These are phyloP conservation scores for Arthrinium puccinioides DNA, from an alignment of 2,329 filamentous ascomycete species.

Conservation along the genomic window DNA sequence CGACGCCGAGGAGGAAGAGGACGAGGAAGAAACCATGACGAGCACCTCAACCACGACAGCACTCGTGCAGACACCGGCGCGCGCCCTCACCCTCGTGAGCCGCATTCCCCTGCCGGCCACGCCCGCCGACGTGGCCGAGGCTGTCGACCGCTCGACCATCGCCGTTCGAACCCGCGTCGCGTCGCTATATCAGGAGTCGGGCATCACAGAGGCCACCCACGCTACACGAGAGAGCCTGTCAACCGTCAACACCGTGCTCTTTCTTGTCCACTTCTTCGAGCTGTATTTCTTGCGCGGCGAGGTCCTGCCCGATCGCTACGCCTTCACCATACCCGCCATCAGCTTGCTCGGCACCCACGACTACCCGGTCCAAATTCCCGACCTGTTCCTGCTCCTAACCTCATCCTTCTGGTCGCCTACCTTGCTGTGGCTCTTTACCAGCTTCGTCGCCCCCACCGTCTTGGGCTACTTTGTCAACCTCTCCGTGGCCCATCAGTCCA, in stretches of 20 bases:
- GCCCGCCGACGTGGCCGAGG: constrained; percentile 68
- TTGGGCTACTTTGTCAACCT: constrained; percentile 90
- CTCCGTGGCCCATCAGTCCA: constrained; percentile 39
- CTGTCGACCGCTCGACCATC: constrained; percentile 64
- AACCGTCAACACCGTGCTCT: constrained; percentile 65
- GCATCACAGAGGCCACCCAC: constrained; percentile 59
- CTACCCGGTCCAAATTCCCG: constrained; percentile 62
- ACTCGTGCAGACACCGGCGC: constrained; percentile 41
- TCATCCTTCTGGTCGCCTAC: constrained; percentile 78
- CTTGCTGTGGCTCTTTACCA: constrained; percentile 69
- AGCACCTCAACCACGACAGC: constrained; percentile 33
- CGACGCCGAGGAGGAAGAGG: too few species aligned
- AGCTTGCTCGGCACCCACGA: constrained; percentile 46
- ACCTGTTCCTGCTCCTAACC: constrained; percentile 73
- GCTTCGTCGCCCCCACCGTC: constrained; percentile 60
- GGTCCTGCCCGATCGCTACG: constrained; percentile 64
- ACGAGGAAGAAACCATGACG: constrained; percentile 7
- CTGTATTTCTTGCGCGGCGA: constrained; percentile 60
- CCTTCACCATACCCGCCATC: constrained; percentile 64
- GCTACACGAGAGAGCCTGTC: constrained; percentile 63
- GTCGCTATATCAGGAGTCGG: constrained; percentile 57
- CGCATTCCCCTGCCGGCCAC: constrained; percentile 73
- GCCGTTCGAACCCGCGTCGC: constrained; percentile 60
- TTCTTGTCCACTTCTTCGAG: constrained; percentile 62
- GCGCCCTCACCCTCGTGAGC: constrained; percentile 44